Percentiles rank a stretch among this genome's conserved stretches.
These are phyloP conservation scores for Lactarius hengduanensis DNA, from an alignment of 768 basidiomycete genomes.

Conservation along the genomic window DNA sequence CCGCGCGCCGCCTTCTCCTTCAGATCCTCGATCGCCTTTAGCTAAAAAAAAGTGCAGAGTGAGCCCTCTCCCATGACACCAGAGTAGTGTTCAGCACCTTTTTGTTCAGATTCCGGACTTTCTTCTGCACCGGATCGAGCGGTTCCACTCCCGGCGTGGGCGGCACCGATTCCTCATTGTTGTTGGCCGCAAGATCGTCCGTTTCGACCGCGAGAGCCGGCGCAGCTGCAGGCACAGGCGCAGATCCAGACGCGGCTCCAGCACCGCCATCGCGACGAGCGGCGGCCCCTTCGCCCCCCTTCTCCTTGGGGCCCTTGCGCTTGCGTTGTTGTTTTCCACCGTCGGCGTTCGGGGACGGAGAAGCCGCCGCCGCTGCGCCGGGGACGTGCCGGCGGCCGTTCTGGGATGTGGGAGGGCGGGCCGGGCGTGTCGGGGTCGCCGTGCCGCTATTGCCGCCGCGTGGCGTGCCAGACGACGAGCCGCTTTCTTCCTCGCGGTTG, in stretches of 20 bases:
- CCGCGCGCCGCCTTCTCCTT: conserved; percentile 90
- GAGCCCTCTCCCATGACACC: not conserved
- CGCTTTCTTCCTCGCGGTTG: conserved; percentile 91
- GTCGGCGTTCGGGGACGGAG: conserved; percentile 46
- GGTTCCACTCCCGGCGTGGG: conserved; percentile 55
- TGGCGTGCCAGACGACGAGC: conserved; percentile 41
- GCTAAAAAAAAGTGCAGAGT: conserved; percentile 42
- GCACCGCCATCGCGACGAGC: conserved; percentile 31
- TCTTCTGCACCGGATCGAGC: conserved; percentile 86
- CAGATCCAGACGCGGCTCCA: conserved; percentile 4
- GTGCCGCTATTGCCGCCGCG: conserved; percentile 50
- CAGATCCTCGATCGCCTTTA: conserved; percentile 98
- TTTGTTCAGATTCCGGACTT: conserved; percentile 91
- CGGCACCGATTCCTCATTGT: conserved; percentile 41
- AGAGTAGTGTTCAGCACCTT: conserved; percentile 56
- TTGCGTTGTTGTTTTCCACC: conserved; percentile 58
- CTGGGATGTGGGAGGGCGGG: conserved; percentile 51
- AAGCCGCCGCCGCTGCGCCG: conserved; percentile 49
- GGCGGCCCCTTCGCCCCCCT: conserved; percentile 41
- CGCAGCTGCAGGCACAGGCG: conserved; percentile 27
- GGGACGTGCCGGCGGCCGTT: conserved; percentile 63
- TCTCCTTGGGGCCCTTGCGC: conserved; percentile 48
- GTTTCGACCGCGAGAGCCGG: conserved; percentile 40
- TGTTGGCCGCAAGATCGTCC: conserved; percentile 8
- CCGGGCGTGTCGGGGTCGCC: conserved; percentile 61